Base-by-base conservation (phyloP, 2,329 filamentous ascomycete species). In the Anthostomella pinea region DNA sequence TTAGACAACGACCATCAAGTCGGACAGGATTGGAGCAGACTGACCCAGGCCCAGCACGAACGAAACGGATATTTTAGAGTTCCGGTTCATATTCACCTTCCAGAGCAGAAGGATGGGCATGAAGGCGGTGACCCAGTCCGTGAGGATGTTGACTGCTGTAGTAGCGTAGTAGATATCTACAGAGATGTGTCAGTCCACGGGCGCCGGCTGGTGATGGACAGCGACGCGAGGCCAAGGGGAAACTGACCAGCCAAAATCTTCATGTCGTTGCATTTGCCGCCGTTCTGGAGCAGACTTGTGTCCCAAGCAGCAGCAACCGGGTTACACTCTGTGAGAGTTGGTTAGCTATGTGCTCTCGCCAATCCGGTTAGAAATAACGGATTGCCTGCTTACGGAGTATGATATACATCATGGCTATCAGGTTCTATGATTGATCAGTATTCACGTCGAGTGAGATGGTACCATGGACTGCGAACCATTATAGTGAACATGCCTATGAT, bases 101-200 rank as follows among this genome's bases (percentile, higher is more conserved):
- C 47, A 50, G 8, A 48, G 35, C n/a, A 50, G 30, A 14, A 45
- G 47, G 9, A 50, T 48, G 11, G 47, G 47, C 45, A 48, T 42
- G 14, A 48, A 38, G 9, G 45, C 45, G 7, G 45, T 48, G 21
- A 35, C 22, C 45, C 45, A 48, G 23, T 48, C 45, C 6, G 45
- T 45, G 15, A 48, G 30, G 21, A 48, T 48, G 24, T 50, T 50
- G 11, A 48, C 41, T 6, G 47, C 47, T 7, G 47, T 50, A 4
- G 45, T 48, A 5, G 47, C 47, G 17, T 50, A 47, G 33, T 48
- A 48, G n/a, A 45, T 41, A 31, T 47, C 41, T n/a, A n/a, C n/a
- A n/a, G n/a, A n/a, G n/a, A n/a, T n/a, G n/a, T n/a, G n/a, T n/a
- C n/a, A n/a, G n/a, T n/a, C n/a, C n/a, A n/a, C n/a, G n/a, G n/a